Evolutionary conservation across 495 filamentous ascomycete species (phyloP), one percentile per base, ranked within the genome.

Genomic region (Trichodelitschia bisporula): DNA sequence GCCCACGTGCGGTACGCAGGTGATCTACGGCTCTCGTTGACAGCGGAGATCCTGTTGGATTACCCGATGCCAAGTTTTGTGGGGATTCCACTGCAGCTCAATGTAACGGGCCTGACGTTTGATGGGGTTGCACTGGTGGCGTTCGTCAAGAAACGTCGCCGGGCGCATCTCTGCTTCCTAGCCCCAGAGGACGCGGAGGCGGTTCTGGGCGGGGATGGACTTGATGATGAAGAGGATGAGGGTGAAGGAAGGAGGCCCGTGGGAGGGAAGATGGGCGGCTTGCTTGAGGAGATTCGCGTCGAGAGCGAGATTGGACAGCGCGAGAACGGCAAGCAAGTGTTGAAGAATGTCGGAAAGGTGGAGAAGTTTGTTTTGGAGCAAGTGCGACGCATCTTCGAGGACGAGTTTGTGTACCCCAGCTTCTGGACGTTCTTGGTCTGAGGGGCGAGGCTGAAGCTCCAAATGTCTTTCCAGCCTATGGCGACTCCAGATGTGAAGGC

Each of bases 311-410:
- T 97, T 45, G 86, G 86, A 2, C 65, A 84, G 44, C 69, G 77
- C 40, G 80, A 80, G 43, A 71, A 76, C 34, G 78, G 79, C 18
- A 90, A 83, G 52, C 82, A 90, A 51, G 80, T 82, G 19, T 53
- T 97, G 17, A 95, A 92, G 58, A 97, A 97, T 51, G 82, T 97
- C 21, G 83, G 89, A 12, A 97, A 97, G 55, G 86, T 97, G 21
- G 86, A 97, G 55, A 72, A 79, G 37, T 97, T 97, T 46, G 78
- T 97, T 28, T 61, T 97, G 15, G 84, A 92, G 46, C 89, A 95
- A 48, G 86, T 97, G 19, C 69, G 84, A 35, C 65, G 82, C 34
- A 92, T 95, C 35, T 95, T 97, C 43, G 86, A 97, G 51, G 86
- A 93, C 45, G 86, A 97, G 49, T 77, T 97, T 47, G 83, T 97